Evolutionary conservation across 1,139 yeast genomes (phyloP).

Genomic region (Candida tetrigidarum): DNA sequence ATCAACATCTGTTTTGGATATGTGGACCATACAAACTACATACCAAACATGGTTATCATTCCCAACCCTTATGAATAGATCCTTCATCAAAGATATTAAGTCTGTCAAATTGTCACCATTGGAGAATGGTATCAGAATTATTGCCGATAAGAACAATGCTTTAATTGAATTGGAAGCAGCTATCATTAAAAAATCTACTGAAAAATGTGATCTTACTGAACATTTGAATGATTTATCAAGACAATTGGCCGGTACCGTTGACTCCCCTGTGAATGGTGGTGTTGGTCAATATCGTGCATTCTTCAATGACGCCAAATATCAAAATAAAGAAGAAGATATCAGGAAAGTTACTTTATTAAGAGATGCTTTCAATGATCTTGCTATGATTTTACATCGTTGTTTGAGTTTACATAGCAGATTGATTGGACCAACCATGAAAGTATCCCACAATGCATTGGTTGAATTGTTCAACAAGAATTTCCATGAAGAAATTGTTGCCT

Average conservation of each 20-base stretch:
- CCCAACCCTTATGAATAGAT: constrained; percentile 89
- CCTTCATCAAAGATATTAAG: constrained; percentile 62
- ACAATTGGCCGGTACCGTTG: constrained; percentile 85
- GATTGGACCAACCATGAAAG: constrained; percentile 58
- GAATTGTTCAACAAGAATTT: constrained; percentile 72
- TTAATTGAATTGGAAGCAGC: constrained; percentile 69
- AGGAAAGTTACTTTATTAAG: constrained; percentile 54
- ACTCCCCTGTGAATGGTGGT: constrained; percentile 93
- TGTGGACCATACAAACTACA: constrained; percentile 90
- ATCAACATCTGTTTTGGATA: constrained; percentile 68
- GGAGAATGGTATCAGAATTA: constrained; percentile 76
- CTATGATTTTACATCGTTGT: constrained; percentile 67
- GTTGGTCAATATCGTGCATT: constrained; percentile 82
- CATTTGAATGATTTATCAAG: constrained; percentile 73
- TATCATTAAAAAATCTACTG: constrained; percentile 59
- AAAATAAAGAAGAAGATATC: constrained; percentile 44
- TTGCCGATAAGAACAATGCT: constrained; percentile 72
- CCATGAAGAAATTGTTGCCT: constrained; percentile 58
- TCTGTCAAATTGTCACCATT: constrained; percentile 78
- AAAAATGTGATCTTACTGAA: constrained; percentile 52
- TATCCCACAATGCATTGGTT: constrained; percentile 69
- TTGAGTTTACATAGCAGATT: constrained; percentile 70
- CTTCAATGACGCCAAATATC: constrained; percentile 49
- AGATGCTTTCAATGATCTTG: constrained; percentile 71
- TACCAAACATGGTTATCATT: constrained; percentile 76